phyloP scores from a whole-genome alignment of 2,329 filamentous ascomycete species.

The Hypomyces rosellus region DNA sequence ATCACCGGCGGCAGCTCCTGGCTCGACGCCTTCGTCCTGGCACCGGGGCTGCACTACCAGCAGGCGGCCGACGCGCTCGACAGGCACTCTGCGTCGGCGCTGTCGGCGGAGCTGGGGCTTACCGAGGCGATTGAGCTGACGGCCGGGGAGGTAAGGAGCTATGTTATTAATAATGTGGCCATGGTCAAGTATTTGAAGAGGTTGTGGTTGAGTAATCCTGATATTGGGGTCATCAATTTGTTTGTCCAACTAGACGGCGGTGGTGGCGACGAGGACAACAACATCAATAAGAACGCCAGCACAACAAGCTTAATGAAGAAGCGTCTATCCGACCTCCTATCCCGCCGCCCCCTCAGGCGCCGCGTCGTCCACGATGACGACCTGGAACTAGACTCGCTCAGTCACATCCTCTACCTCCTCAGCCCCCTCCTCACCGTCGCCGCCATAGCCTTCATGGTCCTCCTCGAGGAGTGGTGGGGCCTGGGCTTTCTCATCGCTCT shows the following conservation, averaged over 20 bases:
- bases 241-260: conserved; percentile 21
- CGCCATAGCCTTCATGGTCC: conserved; percentile 37
- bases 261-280: conserved; percentile 18
- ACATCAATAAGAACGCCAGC: conserved; percentile 12
- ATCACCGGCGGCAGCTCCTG: conserved; percentile 50
- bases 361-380: conserved; percentile 8
- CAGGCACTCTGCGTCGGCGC: conserved; percentile 32
- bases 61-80: conserved; percentile 48
- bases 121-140: conserved; percentile 15
- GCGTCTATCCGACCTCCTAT: conserved; percentile 9
- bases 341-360: not conserved
- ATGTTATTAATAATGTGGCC: conserved; percentile 42
- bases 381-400: conserved; percentile 37
- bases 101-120: conserved; percentile 18
- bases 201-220: conserved; percentile 19
- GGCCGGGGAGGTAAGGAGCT: conserved; percentile 20
- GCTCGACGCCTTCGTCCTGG: conserved; percentile 51
- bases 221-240: conserved; percentile 20
- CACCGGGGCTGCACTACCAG: conserved; percentile 55
- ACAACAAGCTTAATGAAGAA: conserved; percentile 13
- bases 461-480: conserved; percentile 48
- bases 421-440: conserved; percentile 40
- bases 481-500: conserved; percentile 41
- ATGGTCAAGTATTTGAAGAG: conserved; percentile 41
- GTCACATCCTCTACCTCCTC: conserved; percentile 42